Percentiles rank a stretch among this genome's conserved stretches.
Evolutionary conservation across 805 yeast genomes (phyloP).

Genomic region (Candida pini): DNA sequence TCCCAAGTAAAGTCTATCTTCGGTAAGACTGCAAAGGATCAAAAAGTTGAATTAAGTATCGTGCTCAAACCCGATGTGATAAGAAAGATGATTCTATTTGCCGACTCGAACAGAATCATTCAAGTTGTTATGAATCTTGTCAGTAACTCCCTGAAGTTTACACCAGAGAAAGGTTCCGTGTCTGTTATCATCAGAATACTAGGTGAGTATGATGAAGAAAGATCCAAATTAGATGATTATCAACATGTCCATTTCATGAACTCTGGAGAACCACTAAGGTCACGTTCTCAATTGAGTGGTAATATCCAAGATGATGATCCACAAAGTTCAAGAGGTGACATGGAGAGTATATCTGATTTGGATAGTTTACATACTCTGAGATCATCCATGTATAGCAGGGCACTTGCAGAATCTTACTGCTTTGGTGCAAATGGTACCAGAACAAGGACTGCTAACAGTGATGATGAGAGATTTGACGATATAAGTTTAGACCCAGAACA

Average conservation of each 20-base stretch:
- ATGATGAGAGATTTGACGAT: conserved; percentile 9
- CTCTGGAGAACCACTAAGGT: conserved; percentile 1
- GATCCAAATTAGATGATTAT: conserved; percentile 37
- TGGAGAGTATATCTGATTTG: not conserved
- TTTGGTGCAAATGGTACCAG: conserved; percentile 11
- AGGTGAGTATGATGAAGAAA: conserved; percentile 63
- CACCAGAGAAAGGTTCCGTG: conserved; percentile 84
- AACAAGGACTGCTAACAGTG: conserved; percentile 9
- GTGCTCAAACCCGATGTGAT: conserved; percentile 53
- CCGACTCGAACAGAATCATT: conserved; percentile 85
- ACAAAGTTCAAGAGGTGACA: not conserved
- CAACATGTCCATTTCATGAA: conserved; percentile 40
- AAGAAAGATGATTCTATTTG: conserved; percentile 64
- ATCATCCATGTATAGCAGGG: conserved; percentile 33
- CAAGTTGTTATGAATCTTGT: conserved; percentile 92
- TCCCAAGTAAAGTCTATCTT: conserved; percentile 83
- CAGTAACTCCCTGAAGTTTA: conserved; percentile 85
- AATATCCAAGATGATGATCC: not conserved
- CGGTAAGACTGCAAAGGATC: conserved; percentile 71
- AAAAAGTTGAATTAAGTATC: conserved; percentile 64
- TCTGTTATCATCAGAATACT: conserved; percentile 54
- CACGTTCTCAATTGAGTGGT: not conserved
- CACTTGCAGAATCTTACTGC: conserved; percentile 36
- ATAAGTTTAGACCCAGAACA: not conserved
- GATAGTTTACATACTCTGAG: conserved; percentile 19